Evolutionary conservation across 2,329 filamentous ascomycete genomes (phyloP), one percentile per base, ranked within the genome.

Genomic region (Nemania sp.): DNA sequence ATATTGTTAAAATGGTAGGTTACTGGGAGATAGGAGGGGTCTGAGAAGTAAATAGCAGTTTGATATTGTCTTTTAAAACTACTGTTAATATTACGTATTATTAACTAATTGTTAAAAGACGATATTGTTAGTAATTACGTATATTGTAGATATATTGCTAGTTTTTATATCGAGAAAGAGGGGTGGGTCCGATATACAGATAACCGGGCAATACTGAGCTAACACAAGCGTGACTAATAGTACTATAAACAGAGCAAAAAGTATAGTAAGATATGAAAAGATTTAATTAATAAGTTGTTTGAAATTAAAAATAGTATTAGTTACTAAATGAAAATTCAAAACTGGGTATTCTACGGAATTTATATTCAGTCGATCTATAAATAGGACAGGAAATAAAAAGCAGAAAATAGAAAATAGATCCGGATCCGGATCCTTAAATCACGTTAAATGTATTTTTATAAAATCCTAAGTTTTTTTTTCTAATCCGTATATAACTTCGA

Each of bases 1-100:
- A 45, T 45, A 9, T 45, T 45, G 15, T 45, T 15, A 24, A 45
- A 45, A 14, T 34, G 12, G 17, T 45, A 45, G 11, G 6, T 45
- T 23, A 45, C 24, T 24, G 11, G 8, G 15, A 45, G 14, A 34
- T 23, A 45, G 7, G 34, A 34, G 24, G 15, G 30, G 17, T 45
- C n/a, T 24, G n/a, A 34, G 34, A 45, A 45, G 17, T 45, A 34
- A 24, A 45, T 6, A 3, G n/a, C 30, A 6, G 40, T 15, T 43
- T 43, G 30, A 19, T 12, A 43, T 8, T 43, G 8, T 8, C 30
- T 43, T 30, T 43, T 30, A 43, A 43, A 43, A 30, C 11, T 43
- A 19, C 30, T 43, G 30, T 43, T 30, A 43, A 43, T 19, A 17
- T 12, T 43, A 20, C 11, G 17, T 19, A 30, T n/a, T n/a, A 19